Evolutionary conservation across 2,329 filamentous ascomycete genomes (phyloP).

Genomic region (Aspergillus udagawae): DNA sequence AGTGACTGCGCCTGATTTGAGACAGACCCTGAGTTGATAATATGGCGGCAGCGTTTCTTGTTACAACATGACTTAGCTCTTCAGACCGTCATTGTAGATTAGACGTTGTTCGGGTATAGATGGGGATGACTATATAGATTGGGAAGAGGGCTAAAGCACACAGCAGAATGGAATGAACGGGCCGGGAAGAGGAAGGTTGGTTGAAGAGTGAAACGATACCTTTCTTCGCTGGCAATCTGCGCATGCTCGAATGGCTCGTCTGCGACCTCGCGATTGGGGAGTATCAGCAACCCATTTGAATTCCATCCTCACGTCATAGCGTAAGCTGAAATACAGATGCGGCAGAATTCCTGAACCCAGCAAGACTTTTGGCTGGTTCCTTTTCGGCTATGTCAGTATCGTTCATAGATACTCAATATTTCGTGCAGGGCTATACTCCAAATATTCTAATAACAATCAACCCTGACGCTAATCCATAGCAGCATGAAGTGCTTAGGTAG

Average conservation of each 20-base stretch:
- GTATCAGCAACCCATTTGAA: conserved; percentile 33
- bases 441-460: not conserved
- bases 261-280: conserved; percentile 29
- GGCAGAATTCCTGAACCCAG: not conserved
- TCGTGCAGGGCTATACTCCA: not conserved
- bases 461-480: not conserved
- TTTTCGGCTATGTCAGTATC: not conserved
- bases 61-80: not conserved
- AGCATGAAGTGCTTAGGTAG: not conserved
- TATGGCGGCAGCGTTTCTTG: conserved; percentile 33
- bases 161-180: not conserved
- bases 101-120: not conserved
- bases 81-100: not conserved
- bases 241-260: conserved; percentile 29
- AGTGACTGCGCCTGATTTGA: not conserved
- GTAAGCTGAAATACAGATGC: not conserved
- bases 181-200: not conserved
- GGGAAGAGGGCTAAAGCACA: not conserved
- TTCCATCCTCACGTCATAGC: conserved; percentile 22
- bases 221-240: conserved; percentile 31
- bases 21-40: conserved; percentile 12
- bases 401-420: not conserved
- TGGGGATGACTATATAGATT: not conserved
- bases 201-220: conserved; percentile 11
- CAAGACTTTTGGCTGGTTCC: not conserved